Conservation (phyloP, 192 early-diverging fungal species). For the Entomortierella chlamydospora region DNA sequence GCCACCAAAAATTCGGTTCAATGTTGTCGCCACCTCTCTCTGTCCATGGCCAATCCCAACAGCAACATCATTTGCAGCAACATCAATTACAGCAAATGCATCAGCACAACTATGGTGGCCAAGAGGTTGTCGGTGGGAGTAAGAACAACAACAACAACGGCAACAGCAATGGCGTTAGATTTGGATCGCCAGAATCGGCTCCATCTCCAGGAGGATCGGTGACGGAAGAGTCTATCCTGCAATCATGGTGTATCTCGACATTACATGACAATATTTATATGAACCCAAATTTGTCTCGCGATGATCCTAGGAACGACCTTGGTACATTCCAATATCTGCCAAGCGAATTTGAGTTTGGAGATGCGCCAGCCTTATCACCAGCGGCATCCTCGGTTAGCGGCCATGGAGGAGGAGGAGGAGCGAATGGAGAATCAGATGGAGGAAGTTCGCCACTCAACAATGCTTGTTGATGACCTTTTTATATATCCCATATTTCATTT, state of each 20-base stretch:
- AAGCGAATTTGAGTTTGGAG: constrained; percentile 38
- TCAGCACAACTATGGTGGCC: not conserved
- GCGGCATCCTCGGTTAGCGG: constrained; percentile 14
- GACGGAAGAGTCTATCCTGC: constrained; percentile 26
- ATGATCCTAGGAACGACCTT: constrained; percentile 39
- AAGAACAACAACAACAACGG: not conserved
- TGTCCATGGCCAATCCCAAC: not conserved
- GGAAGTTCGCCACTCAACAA: constrained; percentile 2
- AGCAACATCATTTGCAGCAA: constrained; percentile 8
- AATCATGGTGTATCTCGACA: constrained; percentile 35
- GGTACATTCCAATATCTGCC: constrained; percentile 35
- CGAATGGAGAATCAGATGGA: constrained; percentile 15
- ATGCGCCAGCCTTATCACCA: constrained; percentile 31
- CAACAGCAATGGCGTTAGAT: not conserved
- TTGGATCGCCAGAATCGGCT: constrained; percentile 29
- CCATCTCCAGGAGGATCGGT: constrained; percentile 22
- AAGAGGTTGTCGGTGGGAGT: not conserved
- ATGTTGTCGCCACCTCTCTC: not conserved
- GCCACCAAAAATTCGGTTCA: not conserved
- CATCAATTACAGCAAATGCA: constrained; percentile 4
- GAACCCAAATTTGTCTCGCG: constrained; percentile 24
- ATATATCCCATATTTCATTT: too few species aligned
- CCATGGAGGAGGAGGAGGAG: constrained; percentile 3
- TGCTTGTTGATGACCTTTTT: too few species aligned
- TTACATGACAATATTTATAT: constrained; percentile 23